These are phyloP conservation scores for Haplosporangium gracile DNA, from an alignment of 192 early-diverging fungal species.

Conservation along the genomic window DNA sequence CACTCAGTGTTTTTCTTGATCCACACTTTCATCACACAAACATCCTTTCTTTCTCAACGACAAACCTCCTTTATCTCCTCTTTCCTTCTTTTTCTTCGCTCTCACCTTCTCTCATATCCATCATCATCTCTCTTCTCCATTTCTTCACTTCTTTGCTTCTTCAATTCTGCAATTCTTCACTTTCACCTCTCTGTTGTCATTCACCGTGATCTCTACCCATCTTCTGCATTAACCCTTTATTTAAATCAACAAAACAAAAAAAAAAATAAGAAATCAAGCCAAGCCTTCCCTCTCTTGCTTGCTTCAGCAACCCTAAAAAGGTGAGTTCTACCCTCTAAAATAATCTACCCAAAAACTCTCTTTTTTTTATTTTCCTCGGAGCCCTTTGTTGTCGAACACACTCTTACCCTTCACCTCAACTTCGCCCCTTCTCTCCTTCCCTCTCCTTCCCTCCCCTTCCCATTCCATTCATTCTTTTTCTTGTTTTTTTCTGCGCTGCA, in stretches of 20 bases:
- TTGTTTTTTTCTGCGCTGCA: neutral
- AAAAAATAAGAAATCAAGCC: neutral
- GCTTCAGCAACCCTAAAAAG: neutral
- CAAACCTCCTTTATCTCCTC: neutral
- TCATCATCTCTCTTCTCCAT: neutral
- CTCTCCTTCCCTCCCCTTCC: neutral
- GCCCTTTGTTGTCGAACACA: neutral
- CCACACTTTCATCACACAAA: neutral
- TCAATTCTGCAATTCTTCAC: neutral
- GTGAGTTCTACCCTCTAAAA: constrained; percentile 1
- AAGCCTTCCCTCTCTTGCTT: neutral
- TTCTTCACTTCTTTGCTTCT: neutral
- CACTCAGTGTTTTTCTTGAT: neutral
- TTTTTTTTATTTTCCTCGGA: neutral
- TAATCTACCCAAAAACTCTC: neutral
- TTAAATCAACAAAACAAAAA: neutral
- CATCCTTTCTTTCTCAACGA: neutral
- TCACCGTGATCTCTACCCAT: neutral
- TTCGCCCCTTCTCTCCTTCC: neutral
- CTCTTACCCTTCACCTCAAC: neutral
- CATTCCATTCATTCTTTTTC: neutral
- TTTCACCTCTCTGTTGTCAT: neutral
- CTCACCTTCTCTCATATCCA: neutral
- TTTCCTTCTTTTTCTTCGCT: neutral
- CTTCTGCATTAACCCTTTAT: neutral